These are phyloP conservation scores for Monilinia aucupariae DNA, from an alignment of 2,329 filamentous ascomycete species.

Conservation along the genomic window DNA sequence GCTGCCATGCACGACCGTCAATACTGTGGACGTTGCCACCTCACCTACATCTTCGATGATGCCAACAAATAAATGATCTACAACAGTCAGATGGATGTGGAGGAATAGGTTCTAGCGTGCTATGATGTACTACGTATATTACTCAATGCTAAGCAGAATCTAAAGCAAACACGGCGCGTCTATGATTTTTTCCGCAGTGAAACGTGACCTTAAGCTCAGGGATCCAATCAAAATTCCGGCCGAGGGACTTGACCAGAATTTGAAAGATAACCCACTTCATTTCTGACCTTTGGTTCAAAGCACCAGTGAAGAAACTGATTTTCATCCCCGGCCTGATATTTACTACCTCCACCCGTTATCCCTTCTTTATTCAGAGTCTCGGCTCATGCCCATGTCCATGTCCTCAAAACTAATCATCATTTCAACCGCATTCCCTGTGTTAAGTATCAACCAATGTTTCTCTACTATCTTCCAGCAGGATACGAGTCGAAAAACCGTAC, in stretches of 20 bases:
- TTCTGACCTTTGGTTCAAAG: background rate
- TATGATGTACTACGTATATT: slow-evolving; percentile 17
- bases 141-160: slow-evolving; percentile 21
- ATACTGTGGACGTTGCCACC: slow-evolving; percentile 59
- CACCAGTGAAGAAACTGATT: background rate
- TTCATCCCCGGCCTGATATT: background rate
- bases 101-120: slow-evolving; percentile 20
- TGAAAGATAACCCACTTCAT: background rate
- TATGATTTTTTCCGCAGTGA: slow-evolving; percentile 2
- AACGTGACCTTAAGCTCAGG: background rate
- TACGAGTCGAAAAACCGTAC: too few species aligned
- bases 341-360: background rate
- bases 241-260: background rate
- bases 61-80: slow-evolving; percentile 47
- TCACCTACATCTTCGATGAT: slow-evolving; percentile 69
- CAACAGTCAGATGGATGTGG: slow-evolving; percentile 32
- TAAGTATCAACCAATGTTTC: background rate
- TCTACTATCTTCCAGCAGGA: background rate
- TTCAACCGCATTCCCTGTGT: background rate
- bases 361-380: background rate
- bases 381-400: too few species aligned
- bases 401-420: too few species aligned
- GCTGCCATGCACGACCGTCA: slow-evolving; percentile 99
- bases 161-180: background rate
- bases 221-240: background rate